A percentile compares a stretch with the other conserved stretches of the same genome.
Evolutionary conservation across 352 stramenopile species (phyloP).

Genomic region (Thraustochytrium striatum): DNA sequence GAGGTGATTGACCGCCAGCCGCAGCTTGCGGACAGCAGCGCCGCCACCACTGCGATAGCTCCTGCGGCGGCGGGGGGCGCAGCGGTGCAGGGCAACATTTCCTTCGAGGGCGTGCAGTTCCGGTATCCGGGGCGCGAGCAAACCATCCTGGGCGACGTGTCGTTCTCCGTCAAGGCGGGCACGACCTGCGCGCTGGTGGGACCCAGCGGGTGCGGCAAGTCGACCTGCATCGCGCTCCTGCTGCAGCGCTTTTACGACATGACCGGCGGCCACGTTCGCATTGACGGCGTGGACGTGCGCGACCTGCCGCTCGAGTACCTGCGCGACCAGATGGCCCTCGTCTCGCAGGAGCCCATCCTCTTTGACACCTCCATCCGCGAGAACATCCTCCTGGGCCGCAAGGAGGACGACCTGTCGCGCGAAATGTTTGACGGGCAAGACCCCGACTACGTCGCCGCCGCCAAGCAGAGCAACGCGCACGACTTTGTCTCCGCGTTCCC

Average conservation of each 20-base stretch:
- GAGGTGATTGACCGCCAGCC: constrained; percentile 42
- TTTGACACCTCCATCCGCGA: constrained; percentile 78
- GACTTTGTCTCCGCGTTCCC: constrained; percentile 83
- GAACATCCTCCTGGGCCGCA: constrained; percentile 77
- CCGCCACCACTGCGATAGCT: background rate
- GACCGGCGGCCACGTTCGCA: constrained; percentile 56
- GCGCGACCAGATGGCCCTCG: constrained; percentile 63
- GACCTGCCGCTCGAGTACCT: constrained; percentile 64
- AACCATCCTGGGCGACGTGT: constrained; percentile 70
- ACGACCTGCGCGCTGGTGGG: constrained; percentile 74
- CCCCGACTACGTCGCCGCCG: constrained; percentile 68
- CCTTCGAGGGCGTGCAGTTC: constrained; percentile 82
- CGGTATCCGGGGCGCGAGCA: constrained; percentile 75
- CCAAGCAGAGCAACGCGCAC: constrained; percentile 76
- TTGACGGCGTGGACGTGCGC: constrained; percentile 71
- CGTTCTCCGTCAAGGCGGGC: constrained; percentile 55
- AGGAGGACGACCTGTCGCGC: constrained; percentile 61
- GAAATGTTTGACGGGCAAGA: constrained; percentile 77
- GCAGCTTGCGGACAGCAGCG: constrained; percentile 49
- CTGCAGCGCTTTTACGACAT: constrained; percentile 57
- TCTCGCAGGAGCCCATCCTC: constrained; percentile 76
- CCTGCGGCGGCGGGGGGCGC: constrained; percentile 4
- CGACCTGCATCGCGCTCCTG: constrained; percentile 10
- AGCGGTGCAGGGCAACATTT: constrained; percentile 55
- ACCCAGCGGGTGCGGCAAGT: constrained; percentile 57